Evolutionary conservation across 352 stramenopile species (phyloP).

Genomic region (Aphanomyces invadans): DNA sequence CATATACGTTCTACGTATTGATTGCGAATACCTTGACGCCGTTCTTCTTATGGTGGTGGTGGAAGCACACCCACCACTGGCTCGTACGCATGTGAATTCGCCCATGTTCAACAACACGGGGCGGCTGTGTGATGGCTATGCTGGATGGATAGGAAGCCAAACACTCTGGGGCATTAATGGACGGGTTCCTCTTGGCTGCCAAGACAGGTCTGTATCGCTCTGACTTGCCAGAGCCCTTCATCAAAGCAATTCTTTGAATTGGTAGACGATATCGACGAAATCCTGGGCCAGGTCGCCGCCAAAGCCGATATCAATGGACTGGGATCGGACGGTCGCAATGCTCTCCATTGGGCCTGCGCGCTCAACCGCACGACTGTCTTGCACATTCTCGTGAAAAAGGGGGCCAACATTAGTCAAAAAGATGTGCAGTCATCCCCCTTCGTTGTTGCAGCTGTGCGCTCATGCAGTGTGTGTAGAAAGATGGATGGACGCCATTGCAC

Average conservation of each 20-base stretch:
- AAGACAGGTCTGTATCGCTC: conserved; percentile 40
- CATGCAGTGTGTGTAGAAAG: conserved; percentile 30
- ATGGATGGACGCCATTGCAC: conserved; percentile 69
- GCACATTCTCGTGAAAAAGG: conserved; percentile 76
- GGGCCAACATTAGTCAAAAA: conserved; percentile 63
- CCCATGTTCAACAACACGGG: not conserved
- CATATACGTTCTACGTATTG: conserved; percentile 31
- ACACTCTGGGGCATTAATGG: conserved; percentile 37
- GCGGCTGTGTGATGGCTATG: not conserved
- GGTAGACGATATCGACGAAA: conserved; percentile 65
- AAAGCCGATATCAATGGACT: conserved; percentile 64
- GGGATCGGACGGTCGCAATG: conserved; percentile 70
- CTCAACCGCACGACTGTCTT: conserved; percentile 68
- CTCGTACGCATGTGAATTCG: conserved; percentile 29
- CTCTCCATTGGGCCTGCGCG: conserved; percentile 69
- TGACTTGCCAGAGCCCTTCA: not conserved
- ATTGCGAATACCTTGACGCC: conserved; percentile 44
- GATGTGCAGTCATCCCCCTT: conserved; percentile 34
- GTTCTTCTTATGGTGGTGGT: conserved; percentile 41
- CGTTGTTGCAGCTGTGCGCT: not conserved
- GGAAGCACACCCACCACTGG: conserved; percentile 55
- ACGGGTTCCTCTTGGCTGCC: conserved; percentile 61
- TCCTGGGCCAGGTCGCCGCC: conserved; percentile 58
- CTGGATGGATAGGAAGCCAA: conserved; percentile 32
- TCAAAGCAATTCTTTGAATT: not conserved